phyloP scores from a whole-genome alignment of 208 protist species.

The Angomonas deanei region DNA sequence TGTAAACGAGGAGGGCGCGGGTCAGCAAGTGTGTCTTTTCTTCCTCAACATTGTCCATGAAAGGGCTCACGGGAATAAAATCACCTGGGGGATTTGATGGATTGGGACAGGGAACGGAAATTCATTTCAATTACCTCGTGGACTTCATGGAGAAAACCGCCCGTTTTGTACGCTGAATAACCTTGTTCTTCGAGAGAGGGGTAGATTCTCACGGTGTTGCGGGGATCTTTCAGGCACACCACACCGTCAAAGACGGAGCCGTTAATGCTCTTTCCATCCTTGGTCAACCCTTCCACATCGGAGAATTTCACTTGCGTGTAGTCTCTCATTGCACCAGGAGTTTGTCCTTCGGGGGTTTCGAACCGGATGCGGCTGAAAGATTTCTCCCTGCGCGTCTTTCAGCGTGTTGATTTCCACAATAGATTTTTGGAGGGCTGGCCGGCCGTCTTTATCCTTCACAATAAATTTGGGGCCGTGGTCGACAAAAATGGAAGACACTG shows the following conservation, averaged over 20 bases:
- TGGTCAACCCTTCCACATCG: conserved; percentile 67
- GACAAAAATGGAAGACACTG: conserved; percentile 72
- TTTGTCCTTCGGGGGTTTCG: conserved; percentile 83
- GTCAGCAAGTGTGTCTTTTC: conserved; percentile 58
- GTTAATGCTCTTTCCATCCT: conserved; percentile 62
- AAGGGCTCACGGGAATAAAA: conserved; percentile 72
- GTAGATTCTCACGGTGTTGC: conserved; percentile 78
- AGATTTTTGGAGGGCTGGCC: conserved; percentile 73
- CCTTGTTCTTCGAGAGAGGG: conserved; percentile 68
- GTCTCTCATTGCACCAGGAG: conserved; percentile 68
- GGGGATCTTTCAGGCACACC: conserved; percentile 64
- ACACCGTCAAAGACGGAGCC: conserved; percentile 63
- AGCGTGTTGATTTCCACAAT: conserved; percentile 18
- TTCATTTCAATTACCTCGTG: conserved; percentile 54
- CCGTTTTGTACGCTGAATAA: conserved; percentile 71
- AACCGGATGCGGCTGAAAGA: conserved; percentile 72
- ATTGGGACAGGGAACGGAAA: conserved; percentile 60
- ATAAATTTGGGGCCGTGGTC: conserved; percentile 71
- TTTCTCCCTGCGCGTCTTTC: conserved; percentile 19
- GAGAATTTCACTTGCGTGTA: conserved; percentile 84
- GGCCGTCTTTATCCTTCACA: conserved; percentile 81
- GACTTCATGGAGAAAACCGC: conserved; percentile 81
- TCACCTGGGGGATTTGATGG: conserved; percentile 43
- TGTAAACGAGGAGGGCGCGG: conserved; percentile 59
- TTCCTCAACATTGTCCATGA: conserved; percentile 86